Base-by-base conservation (phyloP, 495 filamentous ascomycete species). In the Neurospora pannonica region DNA sequence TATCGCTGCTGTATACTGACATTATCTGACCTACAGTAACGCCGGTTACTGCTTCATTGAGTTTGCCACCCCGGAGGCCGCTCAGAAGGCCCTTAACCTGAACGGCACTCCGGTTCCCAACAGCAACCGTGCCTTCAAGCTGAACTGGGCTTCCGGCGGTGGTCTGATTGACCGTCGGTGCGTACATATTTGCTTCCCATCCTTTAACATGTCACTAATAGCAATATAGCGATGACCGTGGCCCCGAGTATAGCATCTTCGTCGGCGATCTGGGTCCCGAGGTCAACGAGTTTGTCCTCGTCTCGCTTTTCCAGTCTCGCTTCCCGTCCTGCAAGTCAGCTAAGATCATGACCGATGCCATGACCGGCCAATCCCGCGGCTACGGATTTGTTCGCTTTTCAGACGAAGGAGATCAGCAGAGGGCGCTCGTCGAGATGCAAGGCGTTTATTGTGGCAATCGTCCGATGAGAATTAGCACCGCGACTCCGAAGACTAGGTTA, bases 321-420 rank as follows among this genome's bases (percentile, higher is more conserved):
- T 99, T 96, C 87, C 93, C 92, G 1, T 97, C 94, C 6, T 98
- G 97, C 92, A 98, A 98, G 86, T 97, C 94, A 11, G 96, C 97
- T 74, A 99, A 99, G 87, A 99, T 99, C 83, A 99, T 99, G 96
- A 97, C 97, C 60, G 96, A 99, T 79, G 96, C 97, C 72, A 96
- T 98, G 83, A 95, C 91, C 72, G 96, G 96, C 77, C 95, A 98
- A 90, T 98, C 95, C 38, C 94, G 96, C 71, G 96, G 96, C 42
- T 99, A 99, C 78, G 96, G 96, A 36, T 99, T 99, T 78, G 96
- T 99, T 72, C 93, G 96, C 75, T 99, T 99, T 83, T 92, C 93
- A 48, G 94, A 96, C 76, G 95, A 98, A 85, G 84, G 87, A 74
- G 97, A 99, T 79, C 95, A 98, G 85, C 96, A 98, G 87, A 92